Base-by-base conservation (phyloP, 2,329 filamentous ascomycete genomes). In the Chaetothyriales sp. region DNA sequence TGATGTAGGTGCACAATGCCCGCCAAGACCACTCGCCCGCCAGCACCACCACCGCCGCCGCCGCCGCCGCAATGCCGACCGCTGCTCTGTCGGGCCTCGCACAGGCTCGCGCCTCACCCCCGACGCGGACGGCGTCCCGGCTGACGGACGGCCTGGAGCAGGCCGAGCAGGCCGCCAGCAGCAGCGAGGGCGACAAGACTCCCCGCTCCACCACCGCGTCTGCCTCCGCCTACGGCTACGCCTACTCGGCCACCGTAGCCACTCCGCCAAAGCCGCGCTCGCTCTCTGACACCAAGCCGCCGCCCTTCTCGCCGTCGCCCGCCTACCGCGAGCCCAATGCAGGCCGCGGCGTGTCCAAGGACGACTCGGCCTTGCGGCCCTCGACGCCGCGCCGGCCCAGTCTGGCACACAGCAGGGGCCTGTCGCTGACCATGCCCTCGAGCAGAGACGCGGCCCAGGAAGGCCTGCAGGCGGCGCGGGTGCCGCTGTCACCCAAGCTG, bases 401-500 rank as follows among this genome's bases (percentile, higher is more conserved):
- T 44, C 77, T 83, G 56, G 10, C 10, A 10, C 72, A 80, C 48
- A 66, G 75, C 37, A 77, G 80, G 51, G 81, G 81, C 43, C 73
- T 92, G 52, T 82, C 83, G 19, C 69, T 89, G 59, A 83, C 88
- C 63, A 78, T 88, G 74, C 80, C 83, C 25, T 73, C 71, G 18
- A 54, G 56, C 45, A 70, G 69, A 61, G 65, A 69, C 48, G 70
- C 25, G 9, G 54, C 55, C 40, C 47, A 40, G 18, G 28, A 68
- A 50, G 70, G 76, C 60, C 70, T 74, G 56, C 67, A 73, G 54
- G 70, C 74, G 49, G 82, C 77, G 62, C 81, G 75, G 55, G 70
- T 73, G 22, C 87, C 89, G 60, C 75, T 90, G 54, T 94, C 88
- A 1, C 89, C 89, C 15, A 89, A 94, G 66, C 78, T 92, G 57